phyloP scores from a whole-genome alignment of 2,329 filamentous ascomycete species.

The Penicillium sp. region DNA sequence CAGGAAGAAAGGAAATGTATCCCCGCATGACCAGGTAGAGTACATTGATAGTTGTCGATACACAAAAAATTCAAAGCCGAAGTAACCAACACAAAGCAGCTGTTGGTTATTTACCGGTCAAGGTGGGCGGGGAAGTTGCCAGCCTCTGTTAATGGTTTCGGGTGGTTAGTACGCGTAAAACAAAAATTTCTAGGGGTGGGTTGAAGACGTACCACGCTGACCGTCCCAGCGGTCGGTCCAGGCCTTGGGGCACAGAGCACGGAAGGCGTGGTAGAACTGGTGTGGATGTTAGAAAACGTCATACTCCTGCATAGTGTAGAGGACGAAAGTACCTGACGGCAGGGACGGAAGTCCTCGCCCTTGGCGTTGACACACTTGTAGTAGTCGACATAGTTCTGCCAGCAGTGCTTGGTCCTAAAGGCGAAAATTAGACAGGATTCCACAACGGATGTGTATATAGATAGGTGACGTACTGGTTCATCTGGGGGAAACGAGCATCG shows the following conservation, averaged over 20 bases:
- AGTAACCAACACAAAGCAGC: conserved; percentile 25
- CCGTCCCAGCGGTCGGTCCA: conserved; percentile 97
- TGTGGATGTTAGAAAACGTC: conserved; percentile 7
- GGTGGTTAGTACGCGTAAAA: conserved; percentile 8
- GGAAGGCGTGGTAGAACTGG: conserved; percentile 95
- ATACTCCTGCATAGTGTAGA: not conserved
- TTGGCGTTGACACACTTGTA: conserved; percentile 99
- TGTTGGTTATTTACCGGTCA: conserved; percentile 42
- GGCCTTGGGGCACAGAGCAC: conserved; percentile 91
- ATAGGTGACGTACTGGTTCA: conserved; percentile 61
- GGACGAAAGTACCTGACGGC: conserved; percentile 72
- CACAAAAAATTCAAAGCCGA: conserved; percentile 29
- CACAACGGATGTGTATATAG: not conserved
- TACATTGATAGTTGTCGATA: conserved; percentile 39
- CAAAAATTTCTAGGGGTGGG: not conserved
- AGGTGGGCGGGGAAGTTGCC: conserved; percentile 57
- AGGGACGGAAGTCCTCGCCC: conserved; percentile 96
- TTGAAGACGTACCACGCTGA: conserved; percentile 74
- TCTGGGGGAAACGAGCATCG: conserved; percentile 98
- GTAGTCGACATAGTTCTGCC: conserved; percentile 99
- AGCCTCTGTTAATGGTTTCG: conserved; percentile 42
- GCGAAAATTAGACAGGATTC: conserved; percentile 12
- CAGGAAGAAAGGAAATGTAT: conserved; percentile 28
- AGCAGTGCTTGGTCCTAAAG: conserved; percentile 89
- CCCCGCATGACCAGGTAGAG: conserved; percentile 38